Evolutionary conservation across 768 basidiomycete species (phyloP), one percentile per base, ranked within the genome.

Genomic region (Lentinula sp.): DNA sequence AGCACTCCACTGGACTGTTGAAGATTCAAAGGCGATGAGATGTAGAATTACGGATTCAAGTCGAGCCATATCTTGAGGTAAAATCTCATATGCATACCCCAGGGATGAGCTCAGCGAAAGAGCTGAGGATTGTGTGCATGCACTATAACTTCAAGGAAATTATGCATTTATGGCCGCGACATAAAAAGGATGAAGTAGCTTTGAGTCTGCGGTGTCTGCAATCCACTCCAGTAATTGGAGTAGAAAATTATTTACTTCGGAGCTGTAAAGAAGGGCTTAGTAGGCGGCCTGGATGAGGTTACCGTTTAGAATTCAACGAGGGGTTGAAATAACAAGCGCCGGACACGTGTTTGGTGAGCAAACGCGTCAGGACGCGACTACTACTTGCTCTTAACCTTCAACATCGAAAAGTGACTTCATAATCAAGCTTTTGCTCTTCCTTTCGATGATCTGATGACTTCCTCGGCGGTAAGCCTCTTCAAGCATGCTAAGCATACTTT

Each of bases 61-160:
- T 28, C 28, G 33, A 58, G 58, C 56, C 61, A 58, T 28, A 28
- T 13, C 37, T 36, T 20, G 33, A 58, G 56, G 56, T 57, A 42
- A 28, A 28, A 28, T 28, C 16, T 57, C 56, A 35, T 20, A 57
- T 13, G 37, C 15, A 50, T 46, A 46, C 48, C 46, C 6, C 33
- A n/a, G n/a, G n/a, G n/a, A n/a, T 35, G 23, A 43, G 28, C 10
- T 49, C 43, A 45, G 57, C 61, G 56, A 62, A 51, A 42, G 61
- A 42, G 50, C 10, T 28, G 18, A 20, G 8, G 35, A 3, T 43
- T 41, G 41, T 45, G 42, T 42, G 39, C 35, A 53, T n/a, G n/a
- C n/a, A n/a, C n/a, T n/a, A n/a, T n/a, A n/a, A n/a, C 36, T 28
- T 2, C 4, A 28, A 28, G 28, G 28, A 28, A 28, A 28, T 28